Conservation (phyloP, 139 green algal genomes). For the Pleodorina starrii region DNA sequence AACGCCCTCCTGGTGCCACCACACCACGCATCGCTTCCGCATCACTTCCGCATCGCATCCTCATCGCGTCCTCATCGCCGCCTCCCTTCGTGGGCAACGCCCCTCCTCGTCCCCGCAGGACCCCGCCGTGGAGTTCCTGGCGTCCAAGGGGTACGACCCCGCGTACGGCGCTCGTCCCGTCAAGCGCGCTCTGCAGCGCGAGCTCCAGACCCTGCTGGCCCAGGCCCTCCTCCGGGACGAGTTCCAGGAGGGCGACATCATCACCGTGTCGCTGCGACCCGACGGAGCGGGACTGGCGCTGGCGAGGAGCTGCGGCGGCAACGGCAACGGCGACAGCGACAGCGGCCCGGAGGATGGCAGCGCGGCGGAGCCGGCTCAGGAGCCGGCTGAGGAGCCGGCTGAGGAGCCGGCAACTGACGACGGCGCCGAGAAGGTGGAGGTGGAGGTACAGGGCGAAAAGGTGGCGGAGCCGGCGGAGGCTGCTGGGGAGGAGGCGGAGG, state of each 20-base stretch:
- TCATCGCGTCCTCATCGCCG: too few species aligned
- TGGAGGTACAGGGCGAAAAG: background rate
- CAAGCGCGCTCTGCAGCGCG: constrained; percentile 96
- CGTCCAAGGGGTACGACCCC: constrained; percentile 89
- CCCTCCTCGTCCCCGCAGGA: constrained; percentile 55
- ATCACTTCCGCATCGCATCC: too few species aligned
- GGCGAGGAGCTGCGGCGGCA: background rate
- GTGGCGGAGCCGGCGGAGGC: background rate
- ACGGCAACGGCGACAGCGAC: background rate
- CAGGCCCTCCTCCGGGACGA: constrained; percentile 71
- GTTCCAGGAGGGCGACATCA: constrained; percentile 71
- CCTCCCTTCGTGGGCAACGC: too few species aligned
- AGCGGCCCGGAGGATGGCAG: background rate
- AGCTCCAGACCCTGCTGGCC: constrained; percentile 96
- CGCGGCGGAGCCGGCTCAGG: background rate
- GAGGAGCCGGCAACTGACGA: background rate
- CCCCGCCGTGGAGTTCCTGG: constrained; percentile 85
- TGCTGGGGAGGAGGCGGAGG: background rate
- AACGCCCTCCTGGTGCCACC: too few species aligned
- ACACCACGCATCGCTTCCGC: too few species aligned
- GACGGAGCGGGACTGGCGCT: constrained; percentile 19
- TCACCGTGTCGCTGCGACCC: constrained; percentile 52
- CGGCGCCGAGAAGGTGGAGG: background rate
- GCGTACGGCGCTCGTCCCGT: constrained; percentile 96
- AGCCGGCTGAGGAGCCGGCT: background rate